These are phyloP conservation scores for Bolboschoenoplectus hybrid DNA, from an alignment of 202 grass and related monocot genomes.

Conservation along the genomic window DNA sequence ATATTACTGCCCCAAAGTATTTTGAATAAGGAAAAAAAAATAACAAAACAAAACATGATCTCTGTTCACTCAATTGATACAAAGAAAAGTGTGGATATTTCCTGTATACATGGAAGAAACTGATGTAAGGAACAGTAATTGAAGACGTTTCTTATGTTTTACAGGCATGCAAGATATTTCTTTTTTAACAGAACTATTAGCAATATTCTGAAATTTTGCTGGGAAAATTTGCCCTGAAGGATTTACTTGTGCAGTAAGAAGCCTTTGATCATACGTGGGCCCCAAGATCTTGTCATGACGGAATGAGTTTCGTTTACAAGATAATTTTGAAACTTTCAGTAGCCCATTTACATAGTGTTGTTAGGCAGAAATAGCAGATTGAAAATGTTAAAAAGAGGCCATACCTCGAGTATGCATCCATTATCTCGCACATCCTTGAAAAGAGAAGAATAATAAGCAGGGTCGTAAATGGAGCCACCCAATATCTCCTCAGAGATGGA, in stretches of 20 bases:
- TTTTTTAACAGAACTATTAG: not conserved
- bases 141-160: not conserved
- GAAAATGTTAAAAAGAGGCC: conserved; percentile 24
- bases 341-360: not conserved
- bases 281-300: not conserved
- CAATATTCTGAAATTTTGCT: not conserved
- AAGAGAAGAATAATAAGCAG: conserved; percentile 92
- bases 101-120: not conserved
- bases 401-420: conserved; percentile 69
- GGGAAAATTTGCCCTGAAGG: not conserved
- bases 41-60: not conserved
- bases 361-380: conserved; percentile 28
- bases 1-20: not conserved
- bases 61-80: not conserved
- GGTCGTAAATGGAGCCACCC: conserved; percentile 91
- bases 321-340: not conserved
- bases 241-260: not conserved
- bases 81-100: not conserved
- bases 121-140: not conserved
- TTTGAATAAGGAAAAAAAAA: not conserved
- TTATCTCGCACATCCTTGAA: conserved; percentile 82
- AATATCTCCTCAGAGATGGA: conserved; percentile 93
- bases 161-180: not conserved
- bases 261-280: conserved; percentile 2
- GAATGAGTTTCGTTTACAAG: conserved; percentile 8